phyloP scores from a whole-genome alignment of 306 rosid species.

The Astragalus glycyphyllos region DNA sequence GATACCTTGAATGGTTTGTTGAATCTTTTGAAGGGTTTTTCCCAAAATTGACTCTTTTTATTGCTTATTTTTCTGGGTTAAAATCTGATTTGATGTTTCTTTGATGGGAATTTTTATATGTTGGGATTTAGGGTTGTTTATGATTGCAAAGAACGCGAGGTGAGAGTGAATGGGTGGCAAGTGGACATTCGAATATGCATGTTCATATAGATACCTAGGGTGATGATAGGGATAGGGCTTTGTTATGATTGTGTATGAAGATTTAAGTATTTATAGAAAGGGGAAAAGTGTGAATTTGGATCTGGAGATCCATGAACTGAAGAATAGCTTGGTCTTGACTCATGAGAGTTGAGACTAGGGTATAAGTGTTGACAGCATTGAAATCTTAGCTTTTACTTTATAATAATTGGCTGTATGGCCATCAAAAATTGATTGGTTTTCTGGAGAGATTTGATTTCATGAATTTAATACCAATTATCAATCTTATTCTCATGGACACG shows the following conservation, averaged over 20 bases:
- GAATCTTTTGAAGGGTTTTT: conserved; percentile 28
- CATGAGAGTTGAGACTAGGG: conserved; percentile 20
- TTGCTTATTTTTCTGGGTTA: not conserved
- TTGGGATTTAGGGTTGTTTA: conserved; percentile 33
- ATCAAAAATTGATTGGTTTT: conserved; percentile 18
- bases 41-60: not conserved
- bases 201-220: conserved; percentile 28
- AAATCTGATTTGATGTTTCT: conserved; percentile 37
- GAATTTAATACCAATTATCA: conserved; percentile 17
- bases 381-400: conserved; percentile 25
- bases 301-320: conserved; percentile 33
- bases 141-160: conserved; percentile 1
- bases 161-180: conserved; percentile 12
- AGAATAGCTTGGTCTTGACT: conserved; percentile 23
- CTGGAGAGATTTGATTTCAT: conserved; percentile 24
- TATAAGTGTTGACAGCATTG: conserved; percentile 34
- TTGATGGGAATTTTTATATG: conserved; percentile 3
- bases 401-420: conserved; percentile 4
- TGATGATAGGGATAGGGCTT: not conserved
- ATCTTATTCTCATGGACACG: conserved; percentile 8
- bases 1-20: conserved; percentile 6
- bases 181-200: conserved; percentile 29
- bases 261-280: conserved; percentile 26
- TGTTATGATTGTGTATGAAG: not conserved
- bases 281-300: conserved; percentile 32